These are phyloP conservation scores for Leptodermis oblonga DNA, from an alignment of 257 asterid species.

Conservation along the genomic window DNA sequence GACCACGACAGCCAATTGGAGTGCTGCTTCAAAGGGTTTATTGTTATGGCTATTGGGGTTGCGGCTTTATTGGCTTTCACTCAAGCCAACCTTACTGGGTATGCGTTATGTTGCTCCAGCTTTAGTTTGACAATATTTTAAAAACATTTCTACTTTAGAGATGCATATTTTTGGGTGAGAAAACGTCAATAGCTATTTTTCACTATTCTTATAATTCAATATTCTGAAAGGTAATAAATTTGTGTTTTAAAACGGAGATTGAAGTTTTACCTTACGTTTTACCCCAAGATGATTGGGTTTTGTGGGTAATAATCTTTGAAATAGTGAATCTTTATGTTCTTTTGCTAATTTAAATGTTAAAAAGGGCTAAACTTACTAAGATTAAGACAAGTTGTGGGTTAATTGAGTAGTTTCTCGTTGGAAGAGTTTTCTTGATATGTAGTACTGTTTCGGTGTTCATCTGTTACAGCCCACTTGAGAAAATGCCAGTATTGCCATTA, in stretches of 20 bases:
- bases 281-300: neutral
- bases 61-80: slow-evolving; percentile 72
- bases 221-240: neutral
- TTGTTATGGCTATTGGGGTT: slow-evolving; percentile 69
- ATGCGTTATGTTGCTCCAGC: slow-evolving; percentile 6
- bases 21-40: slow-evolving; percentile 41
- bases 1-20: slow-evolving; percentile 20
- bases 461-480: slow-evolving; percentile 59
- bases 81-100: slow-evolving; percentile 82
- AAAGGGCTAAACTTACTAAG: neutral
- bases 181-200: neutral
- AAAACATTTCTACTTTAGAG: neutral
- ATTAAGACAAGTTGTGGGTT: neutral
- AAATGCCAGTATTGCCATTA: slow-evolving; percentile 58
- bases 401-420: neutral
- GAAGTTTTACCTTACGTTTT: neutral
- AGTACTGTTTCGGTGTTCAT: neutral
- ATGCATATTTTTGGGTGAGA: neutral
- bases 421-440: neutral
- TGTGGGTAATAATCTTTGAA: neutral
- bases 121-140: slow-evolving; percentile 7
- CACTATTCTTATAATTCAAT: neutral
- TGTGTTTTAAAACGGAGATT: neutral
- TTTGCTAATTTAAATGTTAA: neutral
- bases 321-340: neutral